A percentile compares a stretch with the other conserved stretches of the same genome.
phyloP scores from a whole-genome alignment of 2,329 filamentous ascomycete genomes.

The Pseudocercospora eumusae region DNA sequence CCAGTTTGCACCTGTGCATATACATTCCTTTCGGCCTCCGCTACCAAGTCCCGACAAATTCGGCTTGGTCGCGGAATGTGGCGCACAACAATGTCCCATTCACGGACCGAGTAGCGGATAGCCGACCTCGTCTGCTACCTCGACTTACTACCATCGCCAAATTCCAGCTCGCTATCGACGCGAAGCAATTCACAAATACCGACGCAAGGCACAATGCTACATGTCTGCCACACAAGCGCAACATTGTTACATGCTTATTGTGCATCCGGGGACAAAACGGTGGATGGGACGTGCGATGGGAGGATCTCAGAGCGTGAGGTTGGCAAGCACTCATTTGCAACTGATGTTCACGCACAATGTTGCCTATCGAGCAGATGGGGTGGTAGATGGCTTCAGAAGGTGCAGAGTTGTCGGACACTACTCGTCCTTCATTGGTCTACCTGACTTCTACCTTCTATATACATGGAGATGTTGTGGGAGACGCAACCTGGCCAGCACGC shows the following conservation, averaged over 20 bases:
- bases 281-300: not conserved
- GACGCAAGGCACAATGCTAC: not conserved
- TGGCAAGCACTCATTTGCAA: constrained; percentile 8
- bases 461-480: constrained; percentile 17
- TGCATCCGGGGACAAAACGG: not conserved
- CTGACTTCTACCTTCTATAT: constrained; percentile 23
- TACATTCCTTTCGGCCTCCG: constrained; percentile 3
- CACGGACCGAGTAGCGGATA: not conserved
- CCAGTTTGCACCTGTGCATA: not conserved
- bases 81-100: not conserved
- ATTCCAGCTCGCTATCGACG: not conserved
- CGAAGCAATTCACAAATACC: not conserved
- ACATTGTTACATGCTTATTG: not conserved
- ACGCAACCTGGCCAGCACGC: constrained; percentile 25
- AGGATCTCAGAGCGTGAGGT: not conserved
- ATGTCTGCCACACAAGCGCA: not conserved
- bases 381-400: constrained; percentile 10
- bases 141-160: not conserved
- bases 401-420: constrained; percentile 20
- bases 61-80: constrained; percentile 4
- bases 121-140: constrained; percentile 5
- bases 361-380: constrained; percentile 22
- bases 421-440: constrained; percentile 20
- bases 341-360: constrained; percentile 29
- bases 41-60: constrained; percentile 1